Evolutionary conservation across 805 yeast species (phyloP).

Genomic region (Ogataea paraovalis): DNA sequence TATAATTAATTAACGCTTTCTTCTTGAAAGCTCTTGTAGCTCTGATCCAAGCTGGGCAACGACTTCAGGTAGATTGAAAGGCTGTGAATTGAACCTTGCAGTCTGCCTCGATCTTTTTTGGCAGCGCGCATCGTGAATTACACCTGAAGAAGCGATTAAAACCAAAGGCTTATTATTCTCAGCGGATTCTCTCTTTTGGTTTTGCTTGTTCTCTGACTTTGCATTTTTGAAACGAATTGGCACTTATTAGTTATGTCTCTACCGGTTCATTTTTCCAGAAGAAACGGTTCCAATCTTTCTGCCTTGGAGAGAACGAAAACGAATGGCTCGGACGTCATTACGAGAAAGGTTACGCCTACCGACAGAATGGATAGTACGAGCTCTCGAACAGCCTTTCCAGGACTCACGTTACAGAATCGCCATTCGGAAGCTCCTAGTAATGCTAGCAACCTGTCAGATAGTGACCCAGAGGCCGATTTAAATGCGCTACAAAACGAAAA

Average conservation of each 20-base stretch:
- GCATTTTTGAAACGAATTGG: neutral
- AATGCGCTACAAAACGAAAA: conserved; percentile 13
- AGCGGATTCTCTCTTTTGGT: no score
- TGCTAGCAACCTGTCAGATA: conserved; percentile 8
- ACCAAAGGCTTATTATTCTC: no score
- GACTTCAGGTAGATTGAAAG: no score
- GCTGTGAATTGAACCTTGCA: no score
- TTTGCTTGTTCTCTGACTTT: no score
- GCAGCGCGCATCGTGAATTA: no score
- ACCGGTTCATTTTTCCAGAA: neutral
- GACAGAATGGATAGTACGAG: neutral
- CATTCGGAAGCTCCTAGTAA: neutral
- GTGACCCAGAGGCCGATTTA: conserved; percentile 18
- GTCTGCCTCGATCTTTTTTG: no score
- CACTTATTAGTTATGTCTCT: neutral
- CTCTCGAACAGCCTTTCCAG: neutral
- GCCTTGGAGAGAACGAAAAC: conserved; percentile 10
- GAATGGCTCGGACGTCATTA: conserved; percentile 5
- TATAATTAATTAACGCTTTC: no score
- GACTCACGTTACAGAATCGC: neutral
- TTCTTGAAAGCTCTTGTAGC: no score
- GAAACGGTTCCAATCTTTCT: conserved; percentile 5
- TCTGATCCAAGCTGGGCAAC: no score
- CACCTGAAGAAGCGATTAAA: no score
- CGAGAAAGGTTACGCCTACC: neutral